Percentiles rank a stretch among this genome's conserved stretches.
phyloP scores from a whole-genome alignment of 2,329 filamentous ascomycete genomes.

The Talaromyces sp. region DNA sequence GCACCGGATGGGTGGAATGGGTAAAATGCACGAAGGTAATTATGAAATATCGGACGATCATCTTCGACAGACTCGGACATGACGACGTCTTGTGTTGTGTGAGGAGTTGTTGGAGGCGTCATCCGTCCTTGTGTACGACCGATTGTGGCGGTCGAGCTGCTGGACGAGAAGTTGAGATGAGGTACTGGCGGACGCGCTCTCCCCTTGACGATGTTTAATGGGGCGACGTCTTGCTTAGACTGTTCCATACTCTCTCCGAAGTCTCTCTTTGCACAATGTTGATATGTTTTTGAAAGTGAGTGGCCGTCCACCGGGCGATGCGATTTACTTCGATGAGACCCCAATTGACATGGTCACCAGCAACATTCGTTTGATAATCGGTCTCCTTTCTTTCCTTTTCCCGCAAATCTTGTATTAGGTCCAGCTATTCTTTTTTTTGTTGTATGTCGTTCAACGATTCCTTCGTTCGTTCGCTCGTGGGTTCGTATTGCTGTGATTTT shows the following conservation, averaged over 20 bases:
- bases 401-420: background rate
- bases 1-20: conserved; percentile 78
- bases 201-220: conserved; percentile 38
- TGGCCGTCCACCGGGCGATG: conserved; percentile 28
- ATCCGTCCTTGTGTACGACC: conserved; percentile 51
- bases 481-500: background rate
- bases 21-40: conserved; percentile 91
- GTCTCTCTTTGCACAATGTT: background rate
- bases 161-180: conserved; percentile 19
- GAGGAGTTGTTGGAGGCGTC: conserved; percentile 73
- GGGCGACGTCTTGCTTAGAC: conserved; percentile 36
- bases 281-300: conserved; percentile 20
- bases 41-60: conserved; percentile 72
- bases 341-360: conserved; percentile 16
- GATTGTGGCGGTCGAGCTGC: conserved; percentile 10
- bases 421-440: background rate
- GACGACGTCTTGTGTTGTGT: conserved; percentile 56
- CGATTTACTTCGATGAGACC: conserved; percentile 13
- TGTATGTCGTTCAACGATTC: background rate
- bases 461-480: background rate
- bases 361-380: background rate
- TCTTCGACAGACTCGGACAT: conserved; percentile 44
- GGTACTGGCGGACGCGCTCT: conserved; percentile 22
- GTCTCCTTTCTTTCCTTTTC: background rate
- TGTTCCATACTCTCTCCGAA: conserved; percentile 29